Base-by-base conservation (phyloP, 371 early-diverging fungal species). In the Lichtheimia ornata region DNA sequence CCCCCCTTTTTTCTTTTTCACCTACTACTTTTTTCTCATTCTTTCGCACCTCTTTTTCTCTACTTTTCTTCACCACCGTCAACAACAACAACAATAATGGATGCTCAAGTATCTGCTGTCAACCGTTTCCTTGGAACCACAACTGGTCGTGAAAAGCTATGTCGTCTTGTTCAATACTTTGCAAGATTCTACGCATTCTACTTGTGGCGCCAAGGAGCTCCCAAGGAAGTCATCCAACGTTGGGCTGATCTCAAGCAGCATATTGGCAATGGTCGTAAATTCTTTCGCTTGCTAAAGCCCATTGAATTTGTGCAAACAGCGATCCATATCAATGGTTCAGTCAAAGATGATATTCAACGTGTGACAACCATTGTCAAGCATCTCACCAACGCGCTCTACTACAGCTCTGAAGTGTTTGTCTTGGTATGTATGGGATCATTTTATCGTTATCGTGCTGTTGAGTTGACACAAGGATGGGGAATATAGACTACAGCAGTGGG, bases 81-180 rank as follows among this genome's bases (percentile, higher is more conserved):
- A 4, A n/a, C 3, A 47, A 5, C 17, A 5, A 7, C 7, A 17
- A 56, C 24, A 43, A 40, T 25, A 2, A 27, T 61, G 45, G 40
- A 61, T 40, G 44, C 54, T n/a, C 61, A 61, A 53, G 61, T 61
- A 0, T 20, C 20, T 28, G 15, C 53, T 27, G n/a, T 61, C 20
- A 74, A 72, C 52, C 50, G 59, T 12, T 88, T 70, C 65, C 72
- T 86, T 11, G 75, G 69, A 52, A 86, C 86, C 9, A 89, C 90
- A 5, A 79, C 75, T 1, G 93, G 92, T 42, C 86, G 93, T 56
- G 93, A 93, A 72, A 93, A 93, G 67, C 61, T 81, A 1, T 92
- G 89, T 67, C 80, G 93, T 53, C 59, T 83, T 13, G 80, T 90
- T 1, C 93, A 93, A 68, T 91, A 91, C 76, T 85, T 91, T 72